phyloP scores from a whole-genome alignment of 805 yeast species.

The Kazachstania psychrophila region DNA sequence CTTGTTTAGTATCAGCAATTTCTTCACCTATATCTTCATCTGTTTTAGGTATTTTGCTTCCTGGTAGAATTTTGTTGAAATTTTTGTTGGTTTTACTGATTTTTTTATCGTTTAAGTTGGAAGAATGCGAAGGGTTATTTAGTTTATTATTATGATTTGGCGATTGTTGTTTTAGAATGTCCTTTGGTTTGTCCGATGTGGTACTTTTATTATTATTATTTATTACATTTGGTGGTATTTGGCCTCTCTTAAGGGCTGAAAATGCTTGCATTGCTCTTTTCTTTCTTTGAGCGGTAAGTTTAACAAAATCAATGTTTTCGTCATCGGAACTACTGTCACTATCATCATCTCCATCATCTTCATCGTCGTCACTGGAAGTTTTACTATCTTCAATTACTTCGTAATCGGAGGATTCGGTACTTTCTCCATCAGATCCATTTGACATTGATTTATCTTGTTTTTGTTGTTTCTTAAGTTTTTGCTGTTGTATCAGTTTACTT shows the following conservation, averaged over 20 bases:
- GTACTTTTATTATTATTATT: conserved; percentile 8
- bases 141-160: neutral
- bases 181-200: neutral
- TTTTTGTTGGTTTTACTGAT: conserved; percentile 36
- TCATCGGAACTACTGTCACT: conserved; percentile 49
- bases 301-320: conserved; percentile 63
- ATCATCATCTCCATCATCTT: conserved; percentile 33
- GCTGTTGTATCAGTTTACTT: conserved; percentile 31
- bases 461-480: conserved; percentile 21
- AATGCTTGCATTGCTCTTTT: conserved; percentile 45
- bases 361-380: conserved; percentile 26
- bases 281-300: conserved; percentile 59
- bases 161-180: neutral
- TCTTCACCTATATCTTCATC: conserved; percentile 52
- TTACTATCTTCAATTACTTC: conserved; percentile 28
- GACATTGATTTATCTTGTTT: conserved; percentile 13
- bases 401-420: conserved; percentile 20
- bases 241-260: conserved; percentile 28
- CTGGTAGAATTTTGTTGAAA: conserved; percentile 16
- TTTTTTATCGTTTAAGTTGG: neutral
- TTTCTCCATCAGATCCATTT: conserved; percentile 15
- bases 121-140: no score
- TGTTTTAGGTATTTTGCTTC: conserved; percentile 3
- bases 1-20: conserved; percentile 15
- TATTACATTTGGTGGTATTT: conserved; percentile 23